Evolutionary conservation across 169 alveolate genomes (phyloP).

Genomic region (Plasmodium billcollinsi): DNA sequence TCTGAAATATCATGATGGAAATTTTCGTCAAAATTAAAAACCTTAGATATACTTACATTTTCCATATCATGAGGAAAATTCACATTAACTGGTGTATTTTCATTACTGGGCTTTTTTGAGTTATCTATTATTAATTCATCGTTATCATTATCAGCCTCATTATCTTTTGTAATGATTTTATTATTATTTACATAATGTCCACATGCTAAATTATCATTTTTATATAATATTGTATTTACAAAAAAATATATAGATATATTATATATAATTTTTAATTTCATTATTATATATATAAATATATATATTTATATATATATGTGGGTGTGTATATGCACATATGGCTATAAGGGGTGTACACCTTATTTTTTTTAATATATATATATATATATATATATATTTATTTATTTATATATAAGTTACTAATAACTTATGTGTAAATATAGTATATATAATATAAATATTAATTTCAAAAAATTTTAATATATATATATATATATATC

Average conservation of each 20-base stretch:
- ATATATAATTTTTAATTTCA: background rate
- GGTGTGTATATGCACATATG: no score
- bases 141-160: background rate
- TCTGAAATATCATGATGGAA: background rate
- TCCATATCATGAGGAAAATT: background rate
- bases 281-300: background rate
- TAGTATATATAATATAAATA: no score
- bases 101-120: background rate
- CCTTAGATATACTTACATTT: background rate
- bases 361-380: no score
- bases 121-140: background rate
- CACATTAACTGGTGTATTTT: background rate
- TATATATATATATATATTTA: no score
- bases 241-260: slow-evolving; percentile 2
- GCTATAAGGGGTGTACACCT: no score
- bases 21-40: background rate
- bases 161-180: background rate
- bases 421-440: no score
- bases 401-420: no score
- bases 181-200: background rate
- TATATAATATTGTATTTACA: background rate
- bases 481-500: no score
- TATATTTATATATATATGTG: background rate
- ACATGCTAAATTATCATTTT: background rate
- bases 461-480: no score